Conservation (phyloP, 1,139 yeast species). For the Sugiyamaella paludigena region DNA sequence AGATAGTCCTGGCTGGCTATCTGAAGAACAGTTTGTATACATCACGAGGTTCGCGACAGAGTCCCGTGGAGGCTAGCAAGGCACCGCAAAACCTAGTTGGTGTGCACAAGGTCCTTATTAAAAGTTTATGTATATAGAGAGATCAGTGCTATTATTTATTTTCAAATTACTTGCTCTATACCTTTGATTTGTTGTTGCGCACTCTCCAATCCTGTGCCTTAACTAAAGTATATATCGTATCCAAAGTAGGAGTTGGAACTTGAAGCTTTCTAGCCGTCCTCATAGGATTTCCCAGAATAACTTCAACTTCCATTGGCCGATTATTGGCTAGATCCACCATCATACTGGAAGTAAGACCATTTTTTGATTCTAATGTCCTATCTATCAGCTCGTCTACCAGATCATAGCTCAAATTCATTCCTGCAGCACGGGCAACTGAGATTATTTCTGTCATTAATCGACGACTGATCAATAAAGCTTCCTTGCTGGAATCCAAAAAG, state of each 20-base stretch:
- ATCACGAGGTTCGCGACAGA: no score
- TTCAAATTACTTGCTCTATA: not conserved
- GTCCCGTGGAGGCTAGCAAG: not conserved
- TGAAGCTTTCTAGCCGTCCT: slow-evolving; percentile 51
- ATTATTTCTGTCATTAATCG: slow-evolving; percentile 60
- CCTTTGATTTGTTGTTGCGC: slow-evolving; percentile 14
- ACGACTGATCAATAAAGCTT: slow-evolving; percentile 19
- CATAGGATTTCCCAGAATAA: slow-evolving; percentile 63
- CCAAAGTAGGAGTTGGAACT: slow-evolving; percentile 54
- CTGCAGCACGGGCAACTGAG: slow-evolving; percentile 53
- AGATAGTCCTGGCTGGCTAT: no score
- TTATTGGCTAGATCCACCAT: slow-evolving; percentile 58
- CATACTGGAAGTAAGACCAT: slow-evolving; percentile 51
- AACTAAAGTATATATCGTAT: slow-evolving; percentile 45
- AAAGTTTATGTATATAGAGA: no score
- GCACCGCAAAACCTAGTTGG: not conserved
- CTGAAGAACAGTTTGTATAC: no score
- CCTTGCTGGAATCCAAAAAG: slow-evolving; percentile 21
- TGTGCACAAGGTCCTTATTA: no score
- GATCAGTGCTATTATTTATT: no score
- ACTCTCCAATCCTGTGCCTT: slow-evolving; percentile 25
- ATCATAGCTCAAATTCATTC: slow-evolving; percentile 46
- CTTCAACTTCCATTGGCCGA: slow-evolving; percentile 61
- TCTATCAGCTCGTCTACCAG: slow-evolving; percentile 48
- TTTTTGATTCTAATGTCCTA: slow-evolving; percentile 15